Percentiles rank a stretch among this genome's conserved stretches.
Conservation (phyloP, 2,329 filamentous ascomycete species). For the Alternaria panax region DNA sequence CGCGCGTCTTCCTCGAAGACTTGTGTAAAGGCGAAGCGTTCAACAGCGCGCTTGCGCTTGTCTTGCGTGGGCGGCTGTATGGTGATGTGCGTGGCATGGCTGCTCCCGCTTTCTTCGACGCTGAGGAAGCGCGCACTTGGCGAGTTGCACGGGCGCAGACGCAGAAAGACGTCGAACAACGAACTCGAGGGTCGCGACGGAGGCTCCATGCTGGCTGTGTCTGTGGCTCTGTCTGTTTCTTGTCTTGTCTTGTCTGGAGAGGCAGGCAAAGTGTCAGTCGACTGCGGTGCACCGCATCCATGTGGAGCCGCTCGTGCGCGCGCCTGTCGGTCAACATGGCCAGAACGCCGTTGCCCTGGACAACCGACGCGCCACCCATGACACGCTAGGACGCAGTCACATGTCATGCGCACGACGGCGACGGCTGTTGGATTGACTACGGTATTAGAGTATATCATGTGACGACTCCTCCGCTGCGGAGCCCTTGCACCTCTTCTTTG, state of each 20-base stretch:
- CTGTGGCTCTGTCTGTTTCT: no score
- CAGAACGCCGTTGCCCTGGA: conserved; percentile 20
- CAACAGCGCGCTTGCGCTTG: conserved; percentile 81
- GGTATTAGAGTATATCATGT: conserved; percentile 26
- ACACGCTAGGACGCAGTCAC: conserved; percentile 3
- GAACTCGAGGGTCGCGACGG: conserved; percentile 52
- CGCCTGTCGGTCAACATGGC: conserved; percentile 23
- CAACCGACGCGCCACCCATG: conserved; percentile 15
- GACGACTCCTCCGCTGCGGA: conserved; percentile 46
- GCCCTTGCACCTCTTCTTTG: conserved; percentile 38
- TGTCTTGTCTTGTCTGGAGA: conserved; percentile 5
- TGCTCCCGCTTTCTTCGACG: conserved; percentile 65
- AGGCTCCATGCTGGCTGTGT: conserved; percentile 44
- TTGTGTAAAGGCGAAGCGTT: conserved; percentile 92
- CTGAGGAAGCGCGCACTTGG: conserved; percentile 70
- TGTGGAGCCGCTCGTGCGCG: conserved; percentile 14
- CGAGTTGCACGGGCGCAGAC: conserved; percentile 64
- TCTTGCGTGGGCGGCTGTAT: conserved; percentile 76
- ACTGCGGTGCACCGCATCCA: conserved; percentile 13
- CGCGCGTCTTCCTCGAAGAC: conserved; percentile 88
- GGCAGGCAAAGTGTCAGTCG: conserved; percentile 8
- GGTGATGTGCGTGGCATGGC: conserved; percentile 59
- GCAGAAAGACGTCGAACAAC: conserved; percentile 91
- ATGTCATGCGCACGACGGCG: no score
- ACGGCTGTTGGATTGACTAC: background rate